These are phyloP conservation scores for Silene vulgaris DNA, from an alignment of 179 eudicot species.

Conservation along the genomic window DNA sequence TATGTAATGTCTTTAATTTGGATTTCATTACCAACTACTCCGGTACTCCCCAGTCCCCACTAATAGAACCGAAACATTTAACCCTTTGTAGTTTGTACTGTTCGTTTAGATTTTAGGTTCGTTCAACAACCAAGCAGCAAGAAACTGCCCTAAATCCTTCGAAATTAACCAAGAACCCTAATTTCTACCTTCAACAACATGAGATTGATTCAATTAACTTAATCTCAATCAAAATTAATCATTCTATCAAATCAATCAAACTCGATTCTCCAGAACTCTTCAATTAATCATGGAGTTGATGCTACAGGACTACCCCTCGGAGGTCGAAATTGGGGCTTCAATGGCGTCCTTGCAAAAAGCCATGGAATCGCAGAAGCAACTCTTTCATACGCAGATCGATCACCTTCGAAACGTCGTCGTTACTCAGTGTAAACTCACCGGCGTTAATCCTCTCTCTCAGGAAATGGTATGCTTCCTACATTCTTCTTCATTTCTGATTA, in stretches of 20 bases:
- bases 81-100: background rate
- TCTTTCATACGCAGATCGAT: slow-evolving; percentile 62
- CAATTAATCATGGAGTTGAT: slow-evolving; percentile 33
- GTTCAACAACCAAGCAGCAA: background rate
- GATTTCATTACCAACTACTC: too few species aligned
- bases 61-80: background rate
- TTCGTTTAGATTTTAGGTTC: background rate
- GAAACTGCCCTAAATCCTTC: slow-evolving; percentile 4
- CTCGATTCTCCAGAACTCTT: background rate
- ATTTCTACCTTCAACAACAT: slow-evolving; percentile 3
- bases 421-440: slow-evolving; percentile 78
- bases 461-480: slow-evolving; percentile 59
- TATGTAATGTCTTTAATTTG: too few species aligned
- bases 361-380: slow-evolving; percentile 57
- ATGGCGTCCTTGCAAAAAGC: slow-evolving; percentile 40
- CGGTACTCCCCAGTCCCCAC: too few species aligned
- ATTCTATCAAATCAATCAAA: background rate
- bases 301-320: slow-evolving; percentile 36
- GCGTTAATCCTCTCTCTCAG: slow-evolving; percentile 90
- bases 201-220: background rate
- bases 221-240: background rate
- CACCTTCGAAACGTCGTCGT: slow-evolving; percentile 56
- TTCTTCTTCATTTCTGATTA: background rate
- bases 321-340: slow-evolving; percentile 39
- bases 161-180: slow-evolving; percentile 25